Base-by-base conservation (phyloP, 192 early-diverging fungal genomes). In the Phlyctochytrium planicorne region DNA sequence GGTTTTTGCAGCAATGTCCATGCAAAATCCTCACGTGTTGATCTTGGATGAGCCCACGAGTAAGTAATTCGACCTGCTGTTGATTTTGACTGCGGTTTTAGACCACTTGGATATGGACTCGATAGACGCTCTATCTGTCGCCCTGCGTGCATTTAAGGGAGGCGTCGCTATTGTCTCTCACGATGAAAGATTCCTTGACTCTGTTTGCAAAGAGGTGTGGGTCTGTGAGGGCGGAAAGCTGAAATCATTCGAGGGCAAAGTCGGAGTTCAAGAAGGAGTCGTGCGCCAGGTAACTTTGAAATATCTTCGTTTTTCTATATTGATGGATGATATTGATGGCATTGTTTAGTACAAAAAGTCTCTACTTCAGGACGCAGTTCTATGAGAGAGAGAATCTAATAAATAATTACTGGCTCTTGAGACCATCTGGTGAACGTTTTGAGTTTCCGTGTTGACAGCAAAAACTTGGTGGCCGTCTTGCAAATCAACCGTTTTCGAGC, bases 131-230 rank as follows among this genome's bases (percentile, higher is more conserved):
- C 83, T 99, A 35, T 88, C 91, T 32, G 82, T 82, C 14, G 94
- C 97, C 29, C 78, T 98, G 66, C 87, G 84, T 40, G 86, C 84
- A 65, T 99, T 95, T 75, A 84, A 89, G 64, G 97, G 97, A 67
- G 97, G 95, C 36, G 91, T 99, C 16, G 90, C 95, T 69, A 89
- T 92, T 67, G 90, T 92, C 30, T 93, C 91, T 31, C 91, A 93
- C 86, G 91, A 93, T 80, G 83, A 89, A 72, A 81, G 84, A 35
- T 93, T 93, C 88, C 76, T 93, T 52, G 91, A 93, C 70, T 65
- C 86, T 63, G 89, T 90, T 40, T 90, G 89, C 74, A 91, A 85
- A 52, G 90, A 92, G 55, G 86, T 99, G 63, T 99, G 97, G 97
- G 88, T 98, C 16, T 99, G 97, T 76, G 88, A 91, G 31, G 82